A percentile compares a stretch with the other conserved stretches of the same genome.
Evolutionary conservation across 176 grass and related monocot genomes (phyloP).

Genomic region (Avena insularis): DNA sequence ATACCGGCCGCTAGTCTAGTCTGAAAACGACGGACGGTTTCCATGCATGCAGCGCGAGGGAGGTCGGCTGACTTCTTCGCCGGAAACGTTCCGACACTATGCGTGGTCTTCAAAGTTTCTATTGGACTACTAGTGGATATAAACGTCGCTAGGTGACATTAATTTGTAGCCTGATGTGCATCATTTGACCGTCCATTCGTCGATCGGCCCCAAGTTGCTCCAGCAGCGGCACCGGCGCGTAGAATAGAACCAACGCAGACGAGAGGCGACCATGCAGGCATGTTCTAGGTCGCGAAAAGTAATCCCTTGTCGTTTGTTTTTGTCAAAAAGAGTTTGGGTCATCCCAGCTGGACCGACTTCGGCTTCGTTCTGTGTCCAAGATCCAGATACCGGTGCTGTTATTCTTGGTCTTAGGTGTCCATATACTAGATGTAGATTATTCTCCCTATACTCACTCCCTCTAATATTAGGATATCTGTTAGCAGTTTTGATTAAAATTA

Average conservation of each 20-base stretch:
- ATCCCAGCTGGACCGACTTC: not conserved
- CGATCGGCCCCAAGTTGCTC: not conserved
- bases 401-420: too few relatives aligned
- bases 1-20: too few relatives aligned
- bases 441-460: too few relatives aligned
- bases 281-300: not conserved
- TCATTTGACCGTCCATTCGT: not conserved
- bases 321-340: not conserved
- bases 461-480: too few relatives aligned
- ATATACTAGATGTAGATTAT: too few relatives aligned
- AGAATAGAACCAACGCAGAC: not conserved
- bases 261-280: not conserved
- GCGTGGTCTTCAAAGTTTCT: not conserved
- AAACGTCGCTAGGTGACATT: not conserved
- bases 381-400: too few relatives aligned
- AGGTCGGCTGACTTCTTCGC: conserved; percentile 23
- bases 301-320: not conserved
- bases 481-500: too few relatives aligned
- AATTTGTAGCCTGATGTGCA: not conserved
- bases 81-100: not conserved
- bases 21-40: not conserved
- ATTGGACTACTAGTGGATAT: not conserved
- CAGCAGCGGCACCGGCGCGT: not conserved
- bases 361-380: not conserved
- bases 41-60: not conserved